Percentiles rank a stretch among this genome's conserved stretches.
Conservation (phyloP, 768 basidiomycete species). For the Leccinum pellstonianum region DNA sequence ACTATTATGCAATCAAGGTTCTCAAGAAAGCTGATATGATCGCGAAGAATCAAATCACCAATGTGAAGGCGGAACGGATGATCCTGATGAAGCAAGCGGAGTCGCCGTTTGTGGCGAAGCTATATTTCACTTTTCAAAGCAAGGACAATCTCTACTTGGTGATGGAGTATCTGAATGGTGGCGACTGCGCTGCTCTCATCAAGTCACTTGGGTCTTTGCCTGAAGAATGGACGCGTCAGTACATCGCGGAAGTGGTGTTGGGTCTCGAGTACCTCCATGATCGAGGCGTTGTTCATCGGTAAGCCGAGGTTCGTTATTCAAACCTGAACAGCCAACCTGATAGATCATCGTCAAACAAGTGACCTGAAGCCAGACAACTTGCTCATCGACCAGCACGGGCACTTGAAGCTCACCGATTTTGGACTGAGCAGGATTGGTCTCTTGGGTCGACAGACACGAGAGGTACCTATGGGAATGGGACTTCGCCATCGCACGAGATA, state of each 20-base stretch:
- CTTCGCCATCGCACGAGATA: conserved; percentile 54
- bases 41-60: conserved; percentile 99
- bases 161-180: conserved; percentile 99
- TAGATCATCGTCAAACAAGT: conserved; percentile 42
- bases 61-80: conserved; percentile 99
- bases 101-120: conserved; percentile 95
- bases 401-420: conserved; percentile 97
- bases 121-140: conserved; percentile 99
- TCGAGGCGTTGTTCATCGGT: conserved; percentile 96
- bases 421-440: conserved; percentile 96
- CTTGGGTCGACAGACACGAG: conserved; percentile 92
- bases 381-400: conserved; percentile 94
- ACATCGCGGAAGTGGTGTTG: conserved; percentile 93
- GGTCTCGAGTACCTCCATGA: conserved; percentile 97
- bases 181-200: conserved; percentile 96
- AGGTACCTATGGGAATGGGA: conserved; percentile 46
- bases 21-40: conserved; percentile 99
- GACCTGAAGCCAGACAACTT: conserved; percentile 98
- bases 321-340: background rate
- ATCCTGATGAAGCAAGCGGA: conserved; percentile 99
- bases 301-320: conserved; percentile 25
- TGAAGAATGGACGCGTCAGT: conserved; percentile 96
- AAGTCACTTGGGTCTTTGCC: conserved; percentile 91
- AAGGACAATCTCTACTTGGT: conserved; percentile 98
- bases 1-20: conserved; percentile 99